Conservation (phyloP, 2,329 filamentous ascomycete species). For the Hymenoscyphus infarciens region DNA sequence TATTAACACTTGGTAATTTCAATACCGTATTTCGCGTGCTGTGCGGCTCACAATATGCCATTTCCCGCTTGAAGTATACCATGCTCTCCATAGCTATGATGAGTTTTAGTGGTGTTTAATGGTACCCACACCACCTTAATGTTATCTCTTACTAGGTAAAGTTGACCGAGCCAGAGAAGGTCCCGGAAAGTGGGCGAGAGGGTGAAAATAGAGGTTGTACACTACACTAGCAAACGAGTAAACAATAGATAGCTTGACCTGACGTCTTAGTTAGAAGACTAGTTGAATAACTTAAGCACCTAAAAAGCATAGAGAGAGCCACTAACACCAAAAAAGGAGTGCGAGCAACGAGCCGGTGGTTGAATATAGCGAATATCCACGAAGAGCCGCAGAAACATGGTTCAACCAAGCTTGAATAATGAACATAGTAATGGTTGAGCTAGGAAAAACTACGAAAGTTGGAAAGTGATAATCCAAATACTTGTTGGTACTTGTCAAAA, state of each 20-base stretch:
- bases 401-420: not conserved
- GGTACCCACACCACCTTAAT: not conserved
- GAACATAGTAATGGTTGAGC: not conserved
- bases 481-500: not conserved
- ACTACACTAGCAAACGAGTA: not conserved
- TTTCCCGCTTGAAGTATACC: not conserved
- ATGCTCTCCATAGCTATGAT: not conserved
- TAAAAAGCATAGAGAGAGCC: not conserved
- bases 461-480: not conserved
- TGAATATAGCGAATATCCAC: not conserved
- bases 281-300: too few relatives aligned
- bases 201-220: slow-evolving; percentile 11
- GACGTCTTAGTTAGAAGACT: not conserved
- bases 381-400: not conserved
- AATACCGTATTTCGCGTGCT: not conserved
- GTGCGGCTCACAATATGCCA: not conserved
- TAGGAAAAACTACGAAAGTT: not conserved
- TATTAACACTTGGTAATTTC: not conserved
- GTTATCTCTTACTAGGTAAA: not conserved
- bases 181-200: slow-evolving; percentile 1
- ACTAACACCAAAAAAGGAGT: not conserved
- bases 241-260: not conserved
- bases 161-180: not conserved
- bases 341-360: not conserved
- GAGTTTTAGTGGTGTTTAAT: not conserved